These are phyloP conservation scores for Aureobasidium mangrovei DNA, from an alignment of 2,329 filamentous ascomycete genomes.

Conservation along the genomic window DNA sequence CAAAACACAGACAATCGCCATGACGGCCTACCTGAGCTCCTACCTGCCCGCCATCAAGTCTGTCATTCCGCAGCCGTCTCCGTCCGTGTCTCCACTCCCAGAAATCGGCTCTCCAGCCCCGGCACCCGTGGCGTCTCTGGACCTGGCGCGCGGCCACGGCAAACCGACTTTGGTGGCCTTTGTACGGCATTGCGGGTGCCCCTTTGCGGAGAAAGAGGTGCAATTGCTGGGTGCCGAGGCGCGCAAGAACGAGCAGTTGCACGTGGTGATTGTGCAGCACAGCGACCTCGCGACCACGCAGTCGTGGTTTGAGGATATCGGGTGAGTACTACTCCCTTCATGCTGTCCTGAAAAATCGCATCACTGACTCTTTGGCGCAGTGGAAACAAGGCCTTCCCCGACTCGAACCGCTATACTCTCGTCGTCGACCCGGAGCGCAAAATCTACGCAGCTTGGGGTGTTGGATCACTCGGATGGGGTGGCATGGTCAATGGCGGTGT, in stretches of 20 bases:
- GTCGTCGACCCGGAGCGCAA: slow-evolving; percentile 53
- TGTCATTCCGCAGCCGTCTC: slow-evolving; percentile 14
- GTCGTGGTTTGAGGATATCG: slow-evolving; percentile 41
- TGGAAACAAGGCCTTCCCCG: slow-evolving; percentile 14
- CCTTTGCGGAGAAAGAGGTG: slow-evolving; percentile 49
- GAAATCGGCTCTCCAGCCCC: slow-evolving; percentile 13
- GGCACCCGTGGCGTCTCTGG: not conserved
- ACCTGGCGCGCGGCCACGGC: slow-evolving; percentile 1
- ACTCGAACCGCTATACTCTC: slow-evolving; percentile 30
- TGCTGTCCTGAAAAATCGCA: not conserved
- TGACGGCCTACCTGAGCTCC: slow-evolving; percentile 1
- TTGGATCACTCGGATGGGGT: slow-evolving; percentile 53
- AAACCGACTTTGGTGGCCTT: slow-evolving; percentile 58
- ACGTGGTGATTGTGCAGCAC: slow-evolving; percentile 57
- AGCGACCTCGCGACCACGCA: slow-evolving; percentile 46
- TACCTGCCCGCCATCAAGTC: slow-evolving; percentile 13
- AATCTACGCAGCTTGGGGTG: slow-evolving; percentile 56
- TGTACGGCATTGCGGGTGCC: slow-evolving; percentile 64
- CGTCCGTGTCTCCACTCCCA: slow-evolving; percentile 9
- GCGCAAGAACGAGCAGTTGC: slow-evolving; percentile 39
- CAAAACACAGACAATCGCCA: not conserved
- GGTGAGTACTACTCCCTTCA: slow-evolving; percentile 4
- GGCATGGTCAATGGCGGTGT: slow-evolving; percentile 45
- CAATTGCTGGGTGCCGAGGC: slow-evolving; percentile 46
- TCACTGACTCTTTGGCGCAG: slow-evolving; percentile 23